Evolutionary conservation across 192 early-diverging fungal species (phyloP), one percentile per base, ranked within the genome.

Genomic region (Entomortierella beljakovae): DNA sequence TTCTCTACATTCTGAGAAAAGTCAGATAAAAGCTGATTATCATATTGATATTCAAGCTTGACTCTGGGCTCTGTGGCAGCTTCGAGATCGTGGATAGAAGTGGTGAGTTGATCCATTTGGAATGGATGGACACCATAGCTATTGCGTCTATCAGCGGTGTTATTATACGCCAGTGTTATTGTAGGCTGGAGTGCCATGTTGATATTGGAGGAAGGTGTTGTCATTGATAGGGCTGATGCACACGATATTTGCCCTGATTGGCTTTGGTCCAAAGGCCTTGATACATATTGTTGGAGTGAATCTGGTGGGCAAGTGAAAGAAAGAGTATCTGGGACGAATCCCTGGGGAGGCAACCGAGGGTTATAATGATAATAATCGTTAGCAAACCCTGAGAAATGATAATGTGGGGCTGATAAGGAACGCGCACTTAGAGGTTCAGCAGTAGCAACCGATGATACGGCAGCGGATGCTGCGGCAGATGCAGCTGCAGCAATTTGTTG

Each of bases 331-430:
- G 54, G 29, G 42, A 33, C 29, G 55, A 58, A n/a, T 20, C 40
- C 57, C 6, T 68, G 56, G 54, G 32, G 5, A 34, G 9, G 22
- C 55, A 46, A 29, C 48, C 61, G n/a, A n/a, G n/a, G n/a, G n/a
- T n/a, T n/a, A 40, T 38, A 35, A 23, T 35, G 15, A 25, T 52
- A 52, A 29, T 64, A 49, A 29, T 72, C 49, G 7, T 68, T 43
- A 9, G 35, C 40, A 16, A 52, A 8, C 3, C 25, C 46, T 26
- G 66, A 63, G 20, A 62, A 32, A 2, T 68, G 65, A 28, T 64
- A 32, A 25, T 79, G 67, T 13, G 75, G 68, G 6, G 75, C 68
- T 9, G 75, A 79, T 29, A 65, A 37, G 26, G 75, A 79, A 0
- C 75, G 75, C 16, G 26, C 51, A n/a, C 64, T 57, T 13, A 65